Evolutionary conservation across 371 early-diverging fungal species (phyloP), one percentile per base, ranked within the genome.

Genomic region (Syncephalis plumigaleata): DNA sequence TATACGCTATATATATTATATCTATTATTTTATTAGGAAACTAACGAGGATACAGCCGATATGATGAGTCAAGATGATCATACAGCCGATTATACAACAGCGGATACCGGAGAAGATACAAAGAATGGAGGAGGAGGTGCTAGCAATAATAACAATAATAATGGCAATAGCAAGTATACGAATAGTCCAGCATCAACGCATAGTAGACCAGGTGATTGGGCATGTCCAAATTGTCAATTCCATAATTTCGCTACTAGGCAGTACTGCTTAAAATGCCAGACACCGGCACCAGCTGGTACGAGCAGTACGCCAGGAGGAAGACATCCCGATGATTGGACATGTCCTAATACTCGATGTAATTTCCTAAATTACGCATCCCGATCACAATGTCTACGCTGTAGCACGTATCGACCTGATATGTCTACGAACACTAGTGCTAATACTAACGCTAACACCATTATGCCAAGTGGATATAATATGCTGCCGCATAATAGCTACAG

Each of bases 311-410:
- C 31, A 31, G 31, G 31, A 7, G 31, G 31, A 31, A 42, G 17
- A 18, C 56, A 49, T 50, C 65, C 62, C 1, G 45, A 53, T 24
- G 61, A 67, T 57, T 67, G 86, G 86, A 74, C 75, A 43, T 85
- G 86, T 55, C 73, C 81, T 5, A 75, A 77, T 44, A 73, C 72
- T 40, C 60, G 56, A 1, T 85, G 86, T 55, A 61, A 66, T 17
- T 82, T 77, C 55, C 79, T 78, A 50, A 85, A 85, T 53, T 85
- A 80, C 60, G 81, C 82, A 2, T 77, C 77, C 4, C 67, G 80
- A 36, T 62, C 65, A n/a, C 63, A 60, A 18, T 79, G 80, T 49
- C 60, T 72, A 52, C 58, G 66, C 11, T 79, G 80, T 52, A 53
- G 57, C 44, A 66, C 75, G 2, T 61, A 67, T 13, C 66, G 70